Evolutionary conservation across 306 rosid species (phyloP), one percentile per base, ranked within the genome.

Genomic region (Trichosanthes truncata): DNA sequence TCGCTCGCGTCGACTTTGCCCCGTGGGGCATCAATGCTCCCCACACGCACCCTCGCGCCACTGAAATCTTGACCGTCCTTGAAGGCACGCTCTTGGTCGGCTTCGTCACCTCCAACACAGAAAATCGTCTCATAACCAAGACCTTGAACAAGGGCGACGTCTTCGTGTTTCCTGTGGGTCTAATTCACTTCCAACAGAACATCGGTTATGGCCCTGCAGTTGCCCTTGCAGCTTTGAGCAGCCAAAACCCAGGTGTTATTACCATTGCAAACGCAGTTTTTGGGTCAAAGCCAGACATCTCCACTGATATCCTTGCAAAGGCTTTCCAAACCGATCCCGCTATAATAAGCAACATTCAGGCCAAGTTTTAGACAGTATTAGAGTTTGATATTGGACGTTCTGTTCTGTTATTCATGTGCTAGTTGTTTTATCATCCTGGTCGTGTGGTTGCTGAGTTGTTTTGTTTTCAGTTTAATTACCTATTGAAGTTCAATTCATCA

Each of bases 181-280:
- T 83, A 12, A 18, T 81, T 18, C 85, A 86, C 66, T 86, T 59
- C 65, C 89, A 86, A 73, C 52, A 61, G 38, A 86, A 84, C 29
- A 9, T 76, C 6, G 83, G 62, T 0, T 20, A 73, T 10, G 31
- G 51, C 18, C 74, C 71, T 11, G 87, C 87, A 0, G 57, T 69
- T 0, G 89, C 89, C 23, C 43, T 86, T 60, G 74, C 87, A 33
- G 82, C 85, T 72, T 53, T 86, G 10, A 86, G 80, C 74, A 84
- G 87, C 76, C 87, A 87, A 53, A 87, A 84, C 69, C 86, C 87
- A 0, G 89, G 87, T 11, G 84, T 80, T 40, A 7, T 81, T 21
- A 83, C 81, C 11, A 35, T 83, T 83, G 86, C 83, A 0, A 79
- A 86, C n/a, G 78, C 80, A 0, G 85, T 83, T 12, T 86, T 86